phyloP scores from a whole-genome alignment of 2,329 filamentous ascomycete genomes.

The Ophiostoma tasmaniense region DNA sequence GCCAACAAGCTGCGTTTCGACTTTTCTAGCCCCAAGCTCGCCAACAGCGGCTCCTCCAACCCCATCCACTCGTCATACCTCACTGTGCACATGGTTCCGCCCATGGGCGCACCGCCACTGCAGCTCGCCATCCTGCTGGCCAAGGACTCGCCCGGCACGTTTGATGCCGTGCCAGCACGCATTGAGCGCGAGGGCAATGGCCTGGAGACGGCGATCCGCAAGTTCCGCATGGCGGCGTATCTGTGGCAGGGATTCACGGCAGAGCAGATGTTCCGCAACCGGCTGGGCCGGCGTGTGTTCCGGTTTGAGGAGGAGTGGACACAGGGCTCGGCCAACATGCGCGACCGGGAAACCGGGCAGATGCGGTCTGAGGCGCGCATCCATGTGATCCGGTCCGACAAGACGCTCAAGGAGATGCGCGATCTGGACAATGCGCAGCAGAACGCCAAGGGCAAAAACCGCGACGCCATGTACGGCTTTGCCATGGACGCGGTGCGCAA shows the following conservation, averaged over 20 bases:
- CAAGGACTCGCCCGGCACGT: slow-evolving; percentile 79
- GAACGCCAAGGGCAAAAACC: slow-evolving; percentile 57
- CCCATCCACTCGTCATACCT: slow-evolving; percentile 71
- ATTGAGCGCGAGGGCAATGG: slow-evolving; percentile 72
- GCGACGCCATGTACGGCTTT: slow-evolving; percentile 66
- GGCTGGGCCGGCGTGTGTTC: slow-evolving; percentile 76
- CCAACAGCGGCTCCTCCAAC: slow-evolving; percentile 56
- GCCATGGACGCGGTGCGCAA: slow-evolving; percentile 68
- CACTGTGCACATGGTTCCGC: slow-evolving; percentile 76
- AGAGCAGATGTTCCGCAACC: slow-evolving; percentile 90
- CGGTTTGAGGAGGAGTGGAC: slow-evolving; percentile 95
- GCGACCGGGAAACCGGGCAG: slow-evolving; percentile 59
- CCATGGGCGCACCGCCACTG: slow-evolving; percentile 69
- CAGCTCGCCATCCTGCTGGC: slow-evolving; percentile 83
- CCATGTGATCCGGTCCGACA: slow-evolving; percentile 73
- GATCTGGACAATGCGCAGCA: slow-evolving; percentile 73
- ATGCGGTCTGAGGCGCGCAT: slow-evolving; percentile 89
- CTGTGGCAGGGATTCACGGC: slow-evolving; percentile 96
- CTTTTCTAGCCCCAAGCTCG: slow-evolving; percentile 74
- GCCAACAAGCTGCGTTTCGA: slow-evolving; percentile 84
- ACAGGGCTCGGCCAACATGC: slow-evolving; percentile 66
- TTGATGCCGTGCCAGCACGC: slow-evolving; percentile 70
- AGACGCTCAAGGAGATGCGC: slow-evolving; percentile 76
- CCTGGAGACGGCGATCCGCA: slow-evolving; percentile 70
- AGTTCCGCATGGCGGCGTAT: slow-evolving; percentile 92